Evolutionary conservation across 176 grass and related monocot species (phyloP).

Genomic region (Otatea glauca): DNA sequence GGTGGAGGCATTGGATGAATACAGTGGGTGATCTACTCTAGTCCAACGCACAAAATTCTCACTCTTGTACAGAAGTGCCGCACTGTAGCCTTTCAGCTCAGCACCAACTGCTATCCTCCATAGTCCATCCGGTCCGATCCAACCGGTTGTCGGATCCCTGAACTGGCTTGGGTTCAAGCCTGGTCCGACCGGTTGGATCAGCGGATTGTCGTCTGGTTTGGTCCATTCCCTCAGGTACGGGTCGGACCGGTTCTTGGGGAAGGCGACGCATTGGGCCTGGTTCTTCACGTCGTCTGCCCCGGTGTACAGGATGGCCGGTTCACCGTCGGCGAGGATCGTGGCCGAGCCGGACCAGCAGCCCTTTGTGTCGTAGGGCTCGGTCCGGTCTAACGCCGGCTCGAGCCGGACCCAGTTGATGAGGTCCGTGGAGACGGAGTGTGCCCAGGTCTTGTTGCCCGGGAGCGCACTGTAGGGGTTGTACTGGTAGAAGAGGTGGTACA

Average conservation of each 20-base stretch:
- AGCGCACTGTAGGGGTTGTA: constrained; percentile 69
- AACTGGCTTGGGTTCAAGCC: constrained; percentile 63
- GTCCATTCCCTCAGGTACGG: constrained; percentile 79
- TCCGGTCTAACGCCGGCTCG: constrained; percentile 53
- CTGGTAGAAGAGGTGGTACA: constrained; percentile 97
- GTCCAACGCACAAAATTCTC: background rate
- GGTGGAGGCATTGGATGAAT: constrained; percentile 56
- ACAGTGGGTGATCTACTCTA: constrained; percentile 24
- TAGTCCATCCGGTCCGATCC: background rate
- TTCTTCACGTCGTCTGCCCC: constrained; percentile 56
- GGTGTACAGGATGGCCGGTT: constrained; percentile 74
- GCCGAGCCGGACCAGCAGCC: constrained; percentile 92
- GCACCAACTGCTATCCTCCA: background rate
- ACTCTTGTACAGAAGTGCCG: background rate
- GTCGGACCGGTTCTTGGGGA: constrained; percentile 62
- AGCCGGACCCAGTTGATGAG: constrained; percentile 76
- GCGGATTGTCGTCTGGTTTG: constrained; percentile 66
- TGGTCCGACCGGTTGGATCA: constrained; percentile 53
- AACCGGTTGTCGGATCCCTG: background rate
- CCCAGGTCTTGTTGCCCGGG: constrained; percentile 86
- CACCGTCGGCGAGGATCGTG: constrained; percentile 52
- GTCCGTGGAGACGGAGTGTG: constrained; percentile 76
- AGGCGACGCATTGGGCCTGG: too few species aligned
- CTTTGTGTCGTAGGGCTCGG: constrained; percentile 52
- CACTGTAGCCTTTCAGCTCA: background rate